These are phyloP conservation scores for Azolla pinnata DNA, from an alignment of 75 land plant species.

Conservation along the genomic window DNA sequence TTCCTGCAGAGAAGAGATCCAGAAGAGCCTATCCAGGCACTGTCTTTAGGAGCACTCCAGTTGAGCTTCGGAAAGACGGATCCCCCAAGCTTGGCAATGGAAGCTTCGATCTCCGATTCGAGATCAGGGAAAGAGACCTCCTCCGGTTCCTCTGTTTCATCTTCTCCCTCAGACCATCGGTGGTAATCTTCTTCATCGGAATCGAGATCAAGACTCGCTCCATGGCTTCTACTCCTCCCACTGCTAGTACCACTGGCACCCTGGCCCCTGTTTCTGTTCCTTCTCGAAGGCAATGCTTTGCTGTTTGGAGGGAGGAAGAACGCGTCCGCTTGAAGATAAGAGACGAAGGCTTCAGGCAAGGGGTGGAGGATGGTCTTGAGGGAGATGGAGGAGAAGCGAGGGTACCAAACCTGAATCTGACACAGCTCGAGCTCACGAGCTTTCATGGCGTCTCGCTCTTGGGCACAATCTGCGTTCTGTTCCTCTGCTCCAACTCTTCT, in stretches of 20 bases:
- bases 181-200: slow-evolving; percentile 29
- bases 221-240: no score
- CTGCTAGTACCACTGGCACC: no score
- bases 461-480: no score
- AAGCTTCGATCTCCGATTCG: slow-evolving; percentile 36
- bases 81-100: slow-evolving; percentile 62
- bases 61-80: slow-evolving; percentile 80
- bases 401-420: slow-evolving; percentile 92
- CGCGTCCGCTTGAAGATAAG: slow-evolving; percentile 52
- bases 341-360: slow-evolving; percentile 62
- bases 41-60: slow-evolving; percentile 90
- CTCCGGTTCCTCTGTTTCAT: slow-evolving; percentile 8
- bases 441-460: slow-evolving; percentile 44
- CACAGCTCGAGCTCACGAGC: slow-evolving; percentile 52
- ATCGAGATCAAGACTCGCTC: no score
- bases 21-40: slow-evolving; percentile 66
- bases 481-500: no score
- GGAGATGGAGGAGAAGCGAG: slow-evolving; percentile 47
- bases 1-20: slow-evolving; percentile 56
- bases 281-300: slow-evolving; percentile 62
- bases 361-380: slow-evolving; percentile 54
- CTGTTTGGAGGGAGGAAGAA: slow-evolving; percentile 49
- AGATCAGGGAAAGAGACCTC: slow-evolving; percentile 66
- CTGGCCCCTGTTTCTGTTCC: no score
- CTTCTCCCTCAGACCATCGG: slow-evolving; percentile 50